These are phyloP conservation scores for Heterobasidion annosum DNA, from an alignment of 1,284 basidiomycete species.

Conservation along the genomic window DNA sequence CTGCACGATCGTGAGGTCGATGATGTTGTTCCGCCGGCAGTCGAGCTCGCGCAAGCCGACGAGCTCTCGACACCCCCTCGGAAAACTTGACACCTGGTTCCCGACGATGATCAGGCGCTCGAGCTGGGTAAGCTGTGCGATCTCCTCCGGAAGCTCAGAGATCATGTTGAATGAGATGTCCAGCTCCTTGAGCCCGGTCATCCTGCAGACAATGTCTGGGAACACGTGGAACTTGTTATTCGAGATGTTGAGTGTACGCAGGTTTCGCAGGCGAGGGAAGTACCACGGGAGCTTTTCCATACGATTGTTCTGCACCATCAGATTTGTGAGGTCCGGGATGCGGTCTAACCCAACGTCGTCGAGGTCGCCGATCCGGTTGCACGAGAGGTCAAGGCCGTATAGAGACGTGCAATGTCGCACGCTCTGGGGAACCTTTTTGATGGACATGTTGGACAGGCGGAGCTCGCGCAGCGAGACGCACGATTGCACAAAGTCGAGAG, in stretches of 20 bases:
- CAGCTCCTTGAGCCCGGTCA: constrained; percentile 73
- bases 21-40: constrained; percentile 76
- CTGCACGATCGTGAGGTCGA: constrained; percentile 64
- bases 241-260: constrained; percentile 87
- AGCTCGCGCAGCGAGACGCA: constrained; percentile 83
- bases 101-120: constrained; percentile 82
- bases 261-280: constrained; percentile 66
- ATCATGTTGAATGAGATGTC: constrained; percentile 97
- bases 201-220: constrained; percentile 70
- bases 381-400: constrained; percentile 84
- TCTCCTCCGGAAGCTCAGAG: constrained; percentile 70
- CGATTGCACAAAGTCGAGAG: constrained; percentile 92
- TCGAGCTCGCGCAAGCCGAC: constrained; percentile 66
- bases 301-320: constrained; percentile 91
- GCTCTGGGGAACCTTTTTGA: constrained; percentile 88
- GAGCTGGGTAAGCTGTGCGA: constrained; percentile 65
- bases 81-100: constrained; percentile 78
- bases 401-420: constrained; percentile 73
- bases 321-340: constrained; percentile 62
- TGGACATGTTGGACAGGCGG: constrained; percentile 86
- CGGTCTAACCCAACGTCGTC: constrained; percentile 80
- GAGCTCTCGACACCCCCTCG: constrained; percentile 57
- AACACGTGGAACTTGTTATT: constrained; percentile 93
- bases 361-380: constrained; percentile 88
- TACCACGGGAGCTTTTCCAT: constrained; percentile 83